Percentiles rank a stretch among this genome's conserved stretches.
phyloP scores from a whole-genome alignment of 139 green algal species.

The Chlamydomonas asymmetrica region DNA sequence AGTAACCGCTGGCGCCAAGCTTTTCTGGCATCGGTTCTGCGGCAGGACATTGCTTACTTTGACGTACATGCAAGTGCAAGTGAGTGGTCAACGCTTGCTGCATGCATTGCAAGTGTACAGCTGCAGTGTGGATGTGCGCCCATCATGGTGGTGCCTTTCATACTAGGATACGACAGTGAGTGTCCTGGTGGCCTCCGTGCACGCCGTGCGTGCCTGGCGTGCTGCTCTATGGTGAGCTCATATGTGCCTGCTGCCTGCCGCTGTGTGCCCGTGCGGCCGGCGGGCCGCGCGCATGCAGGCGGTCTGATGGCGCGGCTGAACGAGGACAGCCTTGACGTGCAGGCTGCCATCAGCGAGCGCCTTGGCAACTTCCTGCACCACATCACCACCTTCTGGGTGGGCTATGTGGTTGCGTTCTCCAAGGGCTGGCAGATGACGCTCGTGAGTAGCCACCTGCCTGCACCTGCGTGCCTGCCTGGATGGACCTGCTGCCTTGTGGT shows the following conservation, averaged over 20 bases:
- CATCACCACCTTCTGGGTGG: slow-evolving; percentile 35
- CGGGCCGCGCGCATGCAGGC: no score
- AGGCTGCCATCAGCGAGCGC: slow-evolving; percentile 68
- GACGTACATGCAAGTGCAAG: slow-evolving; percentile 68
- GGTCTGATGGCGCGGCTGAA: slow-evolving; percentile 72
- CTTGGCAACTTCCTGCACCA: slow-evolving; percentile 28
- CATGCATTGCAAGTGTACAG: neutral
- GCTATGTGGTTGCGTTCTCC: slow-evolving; percentile 41
- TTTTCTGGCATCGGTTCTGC: slow-evolving; percentile 67
- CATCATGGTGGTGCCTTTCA: neutral
- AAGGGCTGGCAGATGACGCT: slow-evolving; percentile 42
- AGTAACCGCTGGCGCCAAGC: slow-evolving; percentile 33
- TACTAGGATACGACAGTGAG: neutral
- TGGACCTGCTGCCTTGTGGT: no score
- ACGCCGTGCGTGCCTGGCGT: neutral
- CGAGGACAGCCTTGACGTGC: slow-evolving; percentile 66
- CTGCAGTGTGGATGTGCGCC: neutral
- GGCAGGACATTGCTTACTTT: slow-evolving; percentile 87
- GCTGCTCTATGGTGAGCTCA: neutral
- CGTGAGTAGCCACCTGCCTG: no score
- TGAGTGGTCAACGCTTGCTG: slow-evolving; percentile 1
- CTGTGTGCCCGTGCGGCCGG: no score
- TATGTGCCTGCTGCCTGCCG: neutral
- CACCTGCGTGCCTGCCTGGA: no score
- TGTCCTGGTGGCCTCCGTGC: neutral